Conservation (phyloP, 129 eudicot genomes). For the Heracleum sosnowskyi region DNA sequence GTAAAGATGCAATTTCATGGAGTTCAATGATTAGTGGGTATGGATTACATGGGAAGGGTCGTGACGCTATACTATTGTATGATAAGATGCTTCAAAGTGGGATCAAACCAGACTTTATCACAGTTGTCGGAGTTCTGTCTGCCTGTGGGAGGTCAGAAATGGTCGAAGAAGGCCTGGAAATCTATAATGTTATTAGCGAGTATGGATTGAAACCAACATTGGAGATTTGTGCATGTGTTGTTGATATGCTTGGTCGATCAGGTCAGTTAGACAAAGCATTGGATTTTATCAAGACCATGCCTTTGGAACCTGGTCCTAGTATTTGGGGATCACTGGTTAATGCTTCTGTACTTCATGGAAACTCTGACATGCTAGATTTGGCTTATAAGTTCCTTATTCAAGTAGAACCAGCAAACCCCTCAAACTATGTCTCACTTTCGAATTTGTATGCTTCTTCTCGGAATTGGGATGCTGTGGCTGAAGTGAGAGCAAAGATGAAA, state of each 20-base stretch:
- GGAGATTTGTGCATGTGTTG: constrained; percentile 67
- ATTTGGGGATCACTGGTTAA: constrained; percentile 70
- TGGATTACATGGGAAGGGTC: constrained; percentile 56
- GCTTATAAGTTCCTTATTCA: constrained; percentile 45
- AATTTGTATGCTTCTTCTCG: constrained; percentile 48
- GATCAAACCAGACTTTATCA: constrained; percentile 41
- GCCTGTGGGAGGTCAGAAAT: constrained; percentile 64
- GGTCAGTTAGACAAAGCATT: constrained; percentile 49
- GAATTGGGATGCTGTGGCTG: constrained; percentile 48
- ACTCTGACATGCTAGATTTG: constrained; percentile 36
- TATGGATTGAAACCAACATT: constrained; percentile 35
- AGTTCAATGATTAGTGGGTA: constrained; percentile 55
- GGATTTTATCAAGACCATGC: constrained; percentile 46
- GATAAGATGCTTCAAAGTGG: constrained; percentile 43
- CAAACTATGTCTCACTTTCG: constrained; percentile 58
- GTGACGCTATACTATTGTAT: constrained; percentile 41
- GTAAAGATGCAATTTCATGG: constrained; percentile 53
- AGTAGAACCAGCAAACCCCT: constrained; percentile 57
- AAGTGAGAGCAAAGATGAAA: constrained; percentile 46
- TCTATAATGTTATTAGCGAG: constrained; percentile 20
- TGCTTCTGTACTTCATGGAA: constrained; percentile 32
- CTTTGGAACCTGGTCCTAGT: constrained; percentile 50
- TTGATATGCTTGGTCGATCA: constrained; percentile 47
- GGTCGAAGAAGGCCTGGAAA: constrained; percentile 35
- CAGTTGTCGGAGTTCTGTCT: constrained; percentile 59